Evolutionary conservation across 2,329 filamentous ascomycete genomes (phyloP), one percentile per base, ranked within the genome.

Genomic region (Colletotrichum trifolii): DNA sequence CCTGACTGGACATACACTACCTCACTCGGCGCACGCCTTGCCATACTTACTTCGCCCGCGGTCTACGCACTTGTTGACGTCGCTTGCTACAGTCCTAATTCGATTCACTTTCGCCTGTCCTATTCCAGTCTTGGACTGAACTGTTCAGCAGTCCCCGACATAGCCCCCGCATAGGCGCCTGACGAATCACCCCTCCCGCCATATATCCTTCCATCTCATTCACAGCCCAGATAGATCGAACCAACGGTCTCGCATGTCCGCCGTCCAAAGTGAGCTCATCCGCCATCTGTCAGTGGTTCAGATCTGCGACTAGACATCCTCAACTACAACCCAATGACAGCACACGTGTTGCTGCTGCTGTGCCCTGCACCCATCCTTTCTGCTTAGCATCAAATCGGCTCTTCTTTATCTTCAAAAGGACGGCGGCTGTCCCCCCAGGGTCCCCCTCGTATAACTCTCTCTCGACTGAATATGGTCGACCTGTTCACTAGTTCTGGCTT

Each of bases 401-500:
- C 11, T 50, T 45, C 48, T 15, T 49, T 11, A 56, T 55, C 63
- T 54, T 67, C 63, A 54, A 67, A 66, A 67, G 65, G 54, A 43
- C 47, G 42, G 49, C 40, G 50, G 35, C 34, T 57, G 45, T 62
- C 53, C 63, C 43, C 54, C 42, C 48, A 50, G 46, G 52, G 49
- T 17, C 43, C 54, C 25, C 39, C 48, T 42, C 40, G 50, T 39
- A 47, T 35, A 49, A 42, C 15, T 54, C 47, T 40, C 45, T 52
- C 48, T 62, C 66, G 39, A 54, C 63, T 62, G 66, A 63, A 63
- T 43, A 67, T 67, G 66, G 49, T 67, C 63, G 42, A 15, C 55
- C 35, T 62, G 49, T 64, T 53, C 56, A 25, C 34, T 49, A 53
- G 49, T 58, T 25, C 43, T 54, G 54, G 54, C 57, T 52, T 60